Evolutionary conservation across 345 rosid genomes (phyloP), one percentile per base, ranked within the genome.

Genomic region (Boechera stricta): DNA sequence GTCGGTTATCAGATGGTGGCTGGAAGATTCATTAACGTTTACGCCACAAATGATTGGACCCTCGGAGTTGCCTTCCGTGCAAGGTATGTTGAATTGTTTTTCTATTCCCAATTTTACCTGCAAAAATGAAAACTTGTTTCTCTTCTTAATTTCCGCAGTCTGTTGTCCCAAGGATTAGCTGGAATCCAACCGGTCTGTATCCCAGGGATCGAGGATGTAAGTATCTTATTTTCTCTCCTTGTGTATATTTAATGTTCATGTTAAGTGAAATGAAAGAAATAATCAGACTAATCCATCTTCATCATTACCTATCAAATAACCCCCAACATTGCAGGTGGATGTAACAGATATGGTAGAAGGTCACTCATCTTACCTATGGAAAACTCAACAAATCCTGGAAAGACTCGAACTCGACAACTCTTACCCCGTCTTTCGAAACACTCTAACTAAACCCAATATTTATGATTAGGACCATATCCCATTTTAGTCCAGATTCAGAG

Each of bases 21-120:
- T 29, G 99, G 97, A 79, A 89, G 98, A 84, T 95, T 95, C 85
- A 78, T 92, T 42, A 95, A 89, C 81, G 94, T 90, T 49, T 92
- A 86, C 80, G 89, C 98, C 13, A 85, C 91, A 15, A 86, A 83
- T 80, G 99, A 95, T 57, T 95, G 99, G 99, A 95, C 81, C 32
- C 98, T 95, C 45, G 99, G 93, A 66, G 80, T 95, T 76, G 97
- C 97, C 55, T 92, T 92, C 76, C 99, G 98, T 33, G 98, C 98
- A 39, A 95, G 94, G 99, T 95, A 85, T 29, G 16, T 72, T 36
- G 3, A 10, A 1, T 31, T 47, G 1, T 47, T 26, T 15, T 51
- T 39, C 7, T 0, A 4, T 10, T 16, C 16, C 13, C 49, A 1
- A 10, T 9, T 58, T 67, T 56, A 45, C 51, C 52, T 36, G 67